Evolutionary conservation across 352 stramenopile genomes (phyloP).

Genomic region (Phytophthora ohioensis): DNA sequence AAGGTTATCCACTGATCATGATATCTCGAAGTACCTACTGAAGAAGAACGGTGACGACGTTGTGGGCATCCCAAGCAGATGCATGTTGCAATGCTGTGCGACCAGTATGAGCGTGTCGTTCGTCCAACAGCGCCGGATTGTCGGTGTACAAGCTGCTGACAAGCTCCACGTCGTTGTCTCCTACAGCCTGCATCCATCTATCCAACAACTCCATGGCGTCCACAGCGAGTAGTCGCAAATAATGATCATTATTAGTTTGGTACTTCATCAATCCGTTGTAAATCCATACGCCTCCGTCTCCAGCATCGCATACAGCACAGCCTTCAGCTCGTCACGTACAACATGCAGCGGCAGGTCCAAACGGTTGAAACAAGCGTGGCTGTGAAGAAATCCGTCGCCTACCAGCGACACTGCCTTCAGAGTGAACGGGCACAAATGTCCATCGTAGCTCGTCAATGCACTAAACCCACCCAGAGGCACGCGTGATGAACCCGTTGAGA

Average conservation of each 20-base stretch:
- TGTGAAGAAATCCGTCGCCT: conserved; percentile 51
- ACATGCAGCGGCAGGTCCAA: conserved; percentile 96
- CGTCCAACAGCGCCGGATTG: conserved; percentile 25
- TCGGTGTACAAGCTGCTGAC: conserved; percentile 4
- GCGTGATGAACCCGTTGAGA: conserved; percentile 64
- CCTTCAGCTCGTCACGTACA: conserved; percentile 75
- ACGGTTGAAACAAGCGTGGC: conserved; percentile 76
- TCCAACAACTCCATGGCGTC: conserved; percentile 21
- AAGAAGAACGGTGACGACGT: conserved; percentile 25
- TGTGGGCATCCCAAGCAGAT: conserved; percentile 29
- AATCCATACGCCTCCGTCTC: conserved; percentile 70
- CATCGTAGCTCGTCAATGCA: conserved; percentile 63
- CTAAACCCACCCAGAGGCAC: conserved; percentile 60
- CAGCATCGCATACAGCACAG: conserved; percentile 55
- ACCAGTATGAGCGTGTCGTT: conserved; percentile 26
- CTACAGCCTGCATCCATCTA: conserved; percentile 22
- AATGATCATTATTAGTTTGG: conserved; percentile 21
- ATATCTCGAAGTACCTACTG: conserved; percentile 7
- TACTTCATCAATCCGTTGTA: conserved; percentile 52
- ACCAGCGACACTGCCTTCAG: conserved; percentile 48
- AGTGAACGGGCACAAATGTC: conserved; percentile 57
- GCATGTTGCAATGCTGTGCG: conserved; percentile 32
- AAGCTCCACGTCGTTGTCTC: conserved; percentile 22
- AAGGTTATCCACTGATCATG: neutral
- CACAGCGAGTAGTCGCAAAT: conserved; percentile 18